A percentile compares a stretch with the other conserved stretches of the same genome.
Conservation (phyloP, 208 protist genomes). For the Histomonas meleagridis region DNA sequence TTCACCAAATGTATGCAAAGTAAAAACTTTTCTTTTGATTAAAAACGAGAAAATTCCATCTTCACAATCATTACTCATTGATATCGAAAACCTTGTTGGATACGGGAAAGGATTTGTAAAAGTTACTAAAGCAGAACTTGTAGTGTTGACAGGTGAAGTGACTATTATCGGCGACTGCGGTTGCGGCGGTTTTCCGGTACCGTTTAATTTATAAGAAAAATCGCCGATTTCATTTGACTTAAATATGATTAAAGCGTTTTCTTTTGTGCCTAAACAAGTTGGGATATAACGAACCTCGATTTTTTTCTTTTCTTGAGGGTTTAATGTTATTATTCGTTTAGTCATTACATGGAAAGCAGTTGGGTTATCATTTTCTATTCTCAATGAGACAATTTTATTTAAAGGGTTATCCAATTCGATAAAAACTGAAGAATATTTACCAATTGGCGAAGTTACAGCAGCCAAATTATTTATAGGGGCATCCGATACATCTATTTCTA, state of each 20-base stretch:
- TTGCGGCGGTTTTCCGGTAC: constrained; percentile 6
- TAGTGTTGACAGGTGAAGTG: background rate
- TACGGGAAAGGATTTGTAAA: constrained; percentile 28
- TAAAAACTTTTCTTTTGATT: background rate
- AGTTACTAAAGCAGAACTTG: background rate
- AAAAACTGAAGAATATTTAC: background rate
- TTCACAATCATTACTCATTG: background rate
- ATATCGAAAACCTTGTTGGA: background rate
- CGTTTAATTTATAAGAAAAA: background rate
- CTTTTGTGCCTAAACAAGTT: background rate
- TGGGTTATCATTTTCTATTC: background rate
- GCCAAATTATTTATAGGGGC: background rate
- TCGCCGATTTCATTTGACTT: background rate
- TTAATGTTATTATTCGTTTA: background rate
- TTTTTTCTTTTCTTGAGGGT: background rate
- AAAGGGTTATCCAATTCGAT: background rate
- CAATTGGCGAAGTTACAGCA: background rate
- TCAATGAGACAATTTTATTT: background rate
- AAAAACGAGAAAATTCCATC: constrained; percentile 8
- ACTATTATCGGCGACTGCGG: background rate
- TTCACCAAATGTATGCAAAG: background rate
- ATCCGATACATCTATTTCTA: background rate
- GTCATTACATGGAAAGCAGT: background rate
- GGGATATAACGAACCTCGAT: constrained; percentile 8
- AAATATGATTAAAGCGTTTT: background rate